Evolutionary conservation across 345 rosid species (phyloP).

Genomic region (Ricinus communis): DNA sequence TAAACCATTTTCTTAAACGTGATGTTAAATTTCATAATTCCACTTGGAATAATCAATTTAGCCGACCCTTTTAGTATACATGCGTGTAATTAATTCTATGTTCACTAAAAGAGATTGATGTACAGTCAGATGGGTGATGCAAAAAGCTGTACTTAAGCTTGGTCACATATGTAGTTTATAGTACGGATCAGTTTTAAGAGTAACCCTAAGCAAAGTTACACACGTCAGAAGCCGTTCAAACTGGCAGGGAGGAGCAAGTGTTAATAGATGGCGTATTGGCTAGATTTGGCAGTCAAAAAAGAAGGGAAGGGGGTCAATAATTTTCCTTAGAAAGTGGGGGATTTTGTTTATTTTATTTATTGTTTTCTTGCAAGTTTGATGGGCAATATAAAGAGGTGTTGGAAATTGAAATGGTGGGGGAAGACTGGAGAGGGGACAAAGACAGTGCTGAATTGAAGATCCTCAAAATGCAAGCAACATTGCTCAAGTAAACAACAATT

Average conservation of each 20-base stretch:
- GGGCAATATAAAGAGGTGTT: not conserved
- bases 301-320: not conserved
- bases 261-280: conserved; percentile 1
- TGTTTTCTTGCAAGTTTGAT: too few species aligned
- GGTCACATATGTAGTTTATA: too few species aligned
- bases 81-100: too few species aligned
- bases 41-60: too few species aligned
- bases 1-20: too few species aligned
- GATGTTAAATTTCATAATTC: too few species aligned
- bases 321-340: conserved; percentile 11
- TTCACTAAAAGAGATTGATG: too few species aligned
- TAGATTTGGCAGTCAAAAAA: conserved; percentile 17
- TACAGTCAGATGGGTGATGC: too few species aligned
- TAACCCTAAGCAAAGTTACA: not conserved
- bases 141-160: too few species aligned
- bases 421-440: not conserved
- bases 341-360: not conserved
- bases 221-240: not conserved
- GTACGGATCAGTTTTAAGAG: too few species aligned
- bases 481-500: not conserved
- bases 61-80: too few species aligned
- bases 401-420: conserved; percentile 7
- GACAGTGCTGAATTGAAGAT: conserved; percentile 8
- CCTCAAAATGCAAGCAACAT: conserved; percentile 32
- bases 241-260: not conserved